Evolutionary conservation across 2,329 filamentous ascomycete species (phyloP).

Genomic region (Anisogramma anomala): DNA sequence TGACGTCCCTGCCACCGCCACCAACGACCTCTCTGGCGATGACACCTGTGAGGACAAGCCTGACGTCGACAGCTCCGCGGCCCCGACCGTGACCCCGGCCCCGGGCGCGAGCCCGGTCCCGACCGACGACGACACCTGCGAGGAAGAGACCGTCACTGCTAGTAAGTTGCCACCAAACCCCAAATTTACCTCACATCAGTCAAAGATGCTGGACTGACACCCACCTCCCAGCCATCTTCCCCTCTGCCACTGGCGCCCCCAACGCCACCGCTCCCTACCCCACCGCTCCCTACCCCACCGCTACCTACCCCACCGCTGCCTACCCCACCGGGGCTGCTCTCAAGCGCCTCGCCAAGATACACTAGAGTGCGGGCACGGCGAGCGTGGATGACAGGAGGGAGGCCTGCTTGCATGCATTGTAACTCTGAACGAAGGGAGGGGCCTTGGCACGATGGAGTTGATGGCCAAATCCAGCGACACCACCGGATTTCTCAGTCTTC

Average conservation of each 20-base stretch:
- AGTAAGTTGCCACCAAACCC: neutral
- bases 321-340: slow-evolving; percentile 11
- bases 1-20: neutral
- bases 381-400: neutral
- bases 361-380: too few species aligned
- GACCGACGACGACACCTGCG: slow-evolving; percentile 1
- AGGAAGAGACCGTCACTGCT: slow-evolving; percentile 14
- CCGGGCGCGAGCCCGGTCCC: too few species aligned
- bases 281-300: too few species aligned
- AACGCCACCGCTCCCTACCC: slow-evolving; percentile 12
- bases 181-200: neutral
- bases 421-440: too few species aligned
- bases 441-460: slow-evolving; percentile 14
- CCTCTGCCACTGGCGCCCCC: slow-evolving; percentile 2
- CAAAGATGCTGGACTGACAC: too few species aligned
- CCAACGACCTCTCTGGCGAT: slow-evolving; percentile 3
- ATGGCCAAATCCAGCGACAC: too few species aligned
- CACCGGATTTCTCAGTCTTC: too few species aligned
- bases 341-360: slow-evolving; percentile 13
- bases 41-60: slow-evolving; percentile 6
- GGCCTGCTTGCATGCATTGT: too few species aligned
- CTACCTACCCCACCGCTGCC: slow-evolving; percentile 8
- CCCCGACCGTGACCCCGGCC: neutral
- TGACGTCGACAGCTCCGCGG: slow-evolving; percentile 1
- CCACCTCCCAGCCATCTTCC: slow-evolving; percentile 4